Evolutionary conservation across 805 yeast species (phyloP), one percentile per base, ranked within the genome.

Genomic region (Spathaspora sp.): DNA sequence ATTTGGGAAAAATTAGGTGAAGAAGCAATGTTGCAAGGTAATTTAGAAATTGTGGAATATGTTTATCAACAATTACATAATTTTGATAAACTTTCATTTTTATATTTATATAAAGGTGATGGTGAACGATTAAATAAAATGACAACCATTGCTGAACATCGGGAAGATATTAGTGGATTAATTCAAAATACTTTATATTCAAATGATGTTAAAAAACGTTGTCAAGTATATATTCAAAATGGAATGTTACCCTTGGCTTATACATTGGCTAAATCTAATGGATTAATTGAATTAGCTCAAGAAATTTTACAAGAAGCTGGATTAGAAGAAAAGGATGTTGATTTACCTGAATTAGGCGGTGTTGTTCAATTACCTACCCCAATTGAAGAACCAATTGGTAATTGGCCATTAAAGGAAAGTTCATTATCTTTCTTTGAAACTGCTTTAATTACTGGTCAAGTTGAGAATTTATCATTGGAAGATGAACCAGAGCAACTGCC

Each of bases 21-120:
- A 53, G 98, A 89, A 65, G 98, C 99, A 5, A 73, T 91, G 55
- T 75, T 76, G 55, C 98, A 93, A 72, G 99, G 99, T 66, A 89
- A 93, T 66, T 79, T 86, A 55, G 84, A 85, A 50, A 76, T 90
- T 55, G 92, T 88, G 29, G 99, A 94, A 71, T 77, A 87, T 57
- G 92, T 87, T 35, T 89, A 87, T 63, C 99, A 94, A 71, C 89
- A 89, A 62, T 85, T 87, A 66, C 89, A 87, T 58, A 79, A 83
- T 52, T 87, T 94, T 56, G 98, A 93, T 65, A 89, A 89, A 72
- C 77, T 96, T 55, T 89, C 97, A 3, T 92, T 94, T 77, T 76
- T 91, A 53, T 94, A 94, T 66, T 75, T 93, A 59, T 75, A 83
- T 55, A 86, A 92, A 52, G 99, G 98, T 70, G 92, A 93, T 63